Evolutionary conservation across 495 filamentous ascomycete species (phyloP).

Genomic region (Aspergillus wentii): DNA sequence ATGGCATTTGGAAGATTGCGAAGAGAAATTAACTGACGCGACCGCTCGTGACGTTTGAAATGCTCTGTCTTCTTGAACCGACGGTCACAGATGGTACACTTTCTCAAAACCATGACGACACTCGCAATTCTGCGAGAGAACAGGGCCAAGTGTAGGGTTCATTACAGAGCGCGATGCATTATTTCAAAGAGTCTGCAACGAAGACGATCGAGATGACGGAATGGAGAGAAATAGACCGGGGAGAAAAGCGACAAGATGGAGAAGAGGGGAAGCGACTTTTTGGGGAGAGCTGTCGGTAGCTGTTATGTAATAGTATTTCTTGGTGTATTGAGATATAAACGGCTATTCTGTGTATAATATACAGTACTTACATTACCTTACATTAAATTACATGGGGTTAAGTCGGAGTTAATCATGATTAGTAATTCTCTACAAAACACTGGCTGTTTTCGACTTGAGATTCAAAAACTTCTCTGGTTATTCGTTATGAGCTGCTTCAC

Average conservation of each 20-base stretch:
- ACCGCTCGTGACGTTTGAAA: conserved; percentile 50
- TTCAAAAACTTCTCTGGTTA: no score
- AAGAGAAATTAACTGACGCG: conserved; percentile 39
- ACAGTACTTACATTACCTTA: no score
- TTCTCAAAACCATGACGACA: conserved; percentile 42
- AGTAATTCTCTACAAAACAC: no score
- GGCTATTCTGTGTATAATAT: no score
- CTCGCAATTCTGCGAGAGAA: conserved; percentile 9
- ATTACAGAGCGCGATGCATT: conserved; percentile 6
- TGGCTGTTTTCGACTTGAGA: no score
- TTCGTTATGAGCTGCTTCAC: no score
- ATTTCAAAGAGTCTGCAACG: background rate
- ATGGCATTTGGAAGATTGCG: no score
- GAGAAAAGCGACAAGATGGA: conserved; percentile 1
- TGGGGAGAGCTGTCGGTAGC: conserved; percentile 2
- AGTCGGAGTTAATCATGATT: no score
- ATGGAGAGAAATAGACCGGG: conserved; percentile 1
- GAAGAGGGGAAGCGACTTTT: conserved; percentile 12
- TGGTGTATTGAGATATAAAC: no score
- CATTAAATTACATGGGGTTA: no score
- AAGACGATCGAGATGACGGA: background rate
- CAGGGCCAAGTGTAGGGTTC: background rate
- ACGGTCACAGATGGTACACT: conserved; percentile 48
- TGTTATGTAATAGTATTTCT: no score
- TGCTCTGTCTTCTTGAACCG: conserved; percentile 53